Conservation (phyloP, 176 grass and related monocot species). For the Bromus sterilis region DNA sequence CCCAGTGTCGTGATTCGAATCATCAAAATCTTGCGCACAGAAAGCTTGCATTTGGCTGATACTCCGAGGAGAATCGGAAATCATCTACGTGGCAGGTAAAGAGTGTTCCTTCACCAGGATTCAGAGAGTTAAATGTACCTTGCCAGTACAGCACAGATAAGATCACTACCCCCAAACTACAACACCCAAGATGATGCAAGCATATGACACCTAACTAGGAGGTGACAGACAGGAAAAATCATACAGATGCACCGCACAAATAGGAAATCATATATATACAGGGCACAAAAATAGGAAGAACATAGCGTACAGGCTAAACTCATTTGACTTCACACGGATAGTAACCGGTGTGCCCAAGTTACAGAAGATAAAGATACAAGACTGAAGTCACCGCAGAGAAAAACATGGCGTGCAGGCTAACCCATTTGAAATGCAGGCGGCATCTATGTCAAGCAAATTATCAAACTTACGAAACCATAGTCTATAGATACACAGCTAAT, state of each 20-base stretch:
- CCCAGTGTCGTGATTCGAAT: neutral
- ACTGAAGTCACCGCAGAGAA: neutral
- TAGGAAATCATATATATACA: no score
- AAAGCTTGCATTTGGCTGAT: slow-evolving; percentile 48
- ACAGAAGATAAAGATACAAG: slow-evolving; percentile 1
- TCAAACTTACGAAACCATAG: slow-evolving; percentile 6
- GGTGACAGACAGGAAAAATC: neutral
- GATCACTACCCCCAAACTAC: neutral
- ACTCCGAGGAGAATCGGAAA: neutral
- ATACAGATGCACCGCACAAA: no score
- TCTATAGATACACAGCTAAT: slow-evolving; percentile 10
- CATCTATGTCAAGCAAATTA: slow-evolving; percentile 3
- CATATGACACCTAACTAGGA: neutral
- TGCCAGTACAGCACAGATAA: neutral
- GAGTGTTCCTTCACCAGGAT: neutral
- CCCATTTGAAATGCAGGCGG: neutral
- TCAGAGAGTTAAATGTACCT: neutral
- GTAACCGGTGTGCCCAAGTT: neutral
- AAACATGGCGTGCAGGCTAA: neutral
- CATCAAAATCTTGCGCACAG: neutral
- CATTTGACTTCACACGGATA: slow-evolving; percentile 1
- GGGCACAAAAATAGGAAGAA: neutral
- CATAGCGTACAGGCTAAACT: neutral
- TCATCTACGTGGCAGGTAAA: slow-evolving; percentile 22
- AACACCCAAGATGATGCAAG: neutral